These are phyloP conservation scores for Fomes fomentarius DNA, from an alignment of 1,284 basidiomycete species.

Conservation along the genomic window DNA sequence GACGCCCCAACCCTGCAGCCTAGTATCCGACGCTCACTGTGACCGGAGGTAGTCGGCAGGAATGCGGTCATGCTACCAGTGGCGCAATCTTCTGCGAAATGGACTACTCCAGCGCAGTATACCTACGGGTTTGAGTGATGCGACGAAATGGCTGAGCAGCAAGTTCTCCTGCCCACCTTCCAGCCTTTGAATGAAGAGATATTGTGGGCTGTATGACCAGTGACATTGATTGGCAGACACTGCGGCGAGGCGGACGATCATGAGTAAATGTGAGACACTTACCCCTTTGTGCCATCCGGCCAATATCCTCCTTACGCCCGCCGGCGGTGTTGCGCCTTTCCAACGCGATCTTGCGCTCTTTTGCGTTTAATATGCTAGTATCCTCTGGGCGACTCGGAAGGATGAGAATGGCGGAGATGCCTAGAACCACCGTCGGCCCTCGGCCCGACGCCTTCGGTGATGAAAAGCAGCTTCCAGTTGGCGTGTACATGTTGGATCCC, in stretches of 20 bases:
- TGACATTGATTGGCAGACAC: neutral
- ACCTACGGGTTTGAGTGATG: constrained; percentile 48
- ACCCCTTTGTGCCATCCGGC: constrained; percentile 69
- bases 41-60: constrained; percentile 78
- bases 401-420: constrained; percentile 63
- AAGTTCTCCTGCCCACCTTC: constrained; percentile 46
- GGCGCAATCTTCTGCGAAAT: constrained; percentile 79
- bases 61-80: constrained; percentile 83
- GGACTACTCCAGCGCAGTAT: constrained; percentile 66
- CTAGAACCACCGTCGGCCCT: constrained; percentile 74
- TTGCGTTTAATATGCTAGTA: constrained; percentile 68
- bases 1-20: constrained; percentile 69
- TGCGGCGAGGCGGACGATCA: too few relatives aligned
- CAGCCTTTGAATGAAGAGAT: constrained; percentile 70
- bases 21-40: constrained; percentile 78
- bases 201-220: constrained; percentile 52
- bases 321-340: constrained; percentile 79
- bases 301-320: constrained; percentile 66
- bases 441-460: constrained; percentile 78
- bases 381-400: constrained; percentile 82
- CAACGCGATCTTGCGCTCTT: constrained; percentile 74
- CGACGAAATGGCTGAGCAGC: too few relatives aligned
- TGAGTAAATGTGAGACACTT: too few relatives aligned
- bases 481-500: constrained; percentile 63
- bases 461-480: constrained; percentile 74